Base-by-base conservation (phyloP, 179 eudicot species). In the Spergularia azorica region DNA sequence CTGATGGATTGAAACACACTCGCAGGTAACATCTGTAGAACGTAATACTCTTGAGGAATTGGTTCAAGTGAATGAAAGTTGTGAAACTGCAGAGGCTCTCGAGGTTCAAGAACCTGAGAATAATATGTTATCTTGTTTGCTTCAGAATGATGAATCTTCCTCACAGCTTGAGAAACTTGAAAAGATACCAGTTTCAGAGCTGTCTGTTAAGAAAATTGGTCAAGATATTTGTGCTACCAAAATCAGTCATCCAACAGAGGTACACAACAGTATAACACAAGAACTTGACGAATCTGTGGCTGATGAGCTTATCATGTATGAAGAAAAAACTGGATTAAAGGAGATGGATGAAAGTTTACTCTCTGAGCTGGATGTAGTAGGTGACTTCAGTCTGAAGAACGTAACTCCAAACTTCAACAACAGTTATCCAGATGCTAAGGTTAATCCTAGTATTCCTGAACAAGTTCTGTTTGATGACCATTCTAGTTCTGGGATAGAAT, bases 351-450 rank as follows among this genome's bases (percentile, higher is more conserved):
- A 92, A 82, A 87, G 71, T 36, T 80, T 92, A 46, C 81, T 94
- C 69, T 81, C 83, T 51, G 96, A 92, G 82, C 81, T 94, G 78
- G 97, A 94, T 76, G 82, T 82, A 41, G 92, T 92, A 74, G 91
- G 94, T 54, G 98, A 94, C 82, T 94, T 90, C 76, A 78, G 89
- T 72, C 73, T 84, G 73, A 73, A 67, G 13, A 81, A 85, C 17
- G 69, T 50, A n/a, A 79, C 67, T 80, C 71, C 83, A 58, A 61
- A 66, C 81, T 77, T 68, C 48, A 78, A 74, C 76, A 77, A 81
- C 63, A 70, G 73, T 36, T 39, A 75, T 67, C 20, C 61, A 10
- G 32, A 67, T 77, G 77, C 79, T 38, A 73, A 62, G 71, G 75
- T 70, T 76, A 54, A 39, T 70, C 69, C 67, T 48, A 62, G 38